Evolutionary conservation across 257 asterid genomes (phyloP).

Genomic region (Capsicum rhomboideum): DNA sequence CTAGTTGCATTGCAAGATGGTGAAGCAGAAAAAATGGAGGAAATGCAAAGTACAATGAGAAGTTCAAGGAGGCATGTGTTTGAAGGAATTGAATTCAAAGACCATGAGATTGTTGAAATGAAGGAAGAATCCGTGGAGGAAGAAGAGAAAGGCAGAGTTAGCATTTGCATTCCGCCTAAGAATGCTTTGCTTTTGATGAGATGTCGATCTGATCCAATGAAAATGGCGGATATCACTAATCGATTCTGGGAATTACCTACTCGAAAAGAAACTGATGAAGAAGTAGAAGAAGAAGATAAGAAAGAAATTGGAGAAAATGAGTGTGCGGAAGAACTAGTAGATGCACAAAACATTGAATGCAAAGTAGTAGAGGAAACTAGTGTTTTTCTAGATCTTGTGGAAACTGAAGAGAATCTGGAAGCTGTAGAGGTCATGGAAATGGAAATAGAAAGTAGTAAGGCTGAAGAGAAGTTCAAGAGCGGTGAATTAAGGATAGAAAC

Average conservation of each 20-base stretch:
- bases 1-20: conserved; percentile 63
- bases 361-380: conserved; percentile 4
- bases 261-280: conserved; percentile 10
- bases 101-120: conserved; percentile 12
- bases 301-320: background rate
- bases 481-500: background rate
- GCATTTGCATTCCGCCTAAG: conserved; percentile 90
- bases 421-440: conserved; percentile 1
- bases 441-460: conserved; percentile 3
- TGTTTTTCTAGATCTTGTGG: conserved; percentile 16
- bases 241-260: conserved; percentile 55
- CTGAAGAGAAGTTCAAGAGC: background rate
- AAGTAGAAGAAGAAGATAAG: background rate
- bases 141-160: conserved; percentile 45
- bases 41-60: conserved; percentile 27
- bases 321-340: background rate
- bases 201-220: conserved; percentile 95
- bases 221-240: conserved; percentile 65
- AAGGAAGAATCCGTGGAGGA: conserved; percentile 2
- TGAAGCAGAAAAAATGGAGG: conserved; percentile 36
- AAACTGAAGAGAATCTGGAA: conserved; percentile 9
- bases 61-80: conserved; percentile 71
- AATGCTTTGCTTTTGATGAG: conserved; percentile 91
- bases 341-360: background rate
- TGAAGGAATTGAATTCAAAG: conserved; percentile 71